Conservation (phyloP, 2,329 filamentous ascomycete species). For the Cladosporium sp. region DNA sequence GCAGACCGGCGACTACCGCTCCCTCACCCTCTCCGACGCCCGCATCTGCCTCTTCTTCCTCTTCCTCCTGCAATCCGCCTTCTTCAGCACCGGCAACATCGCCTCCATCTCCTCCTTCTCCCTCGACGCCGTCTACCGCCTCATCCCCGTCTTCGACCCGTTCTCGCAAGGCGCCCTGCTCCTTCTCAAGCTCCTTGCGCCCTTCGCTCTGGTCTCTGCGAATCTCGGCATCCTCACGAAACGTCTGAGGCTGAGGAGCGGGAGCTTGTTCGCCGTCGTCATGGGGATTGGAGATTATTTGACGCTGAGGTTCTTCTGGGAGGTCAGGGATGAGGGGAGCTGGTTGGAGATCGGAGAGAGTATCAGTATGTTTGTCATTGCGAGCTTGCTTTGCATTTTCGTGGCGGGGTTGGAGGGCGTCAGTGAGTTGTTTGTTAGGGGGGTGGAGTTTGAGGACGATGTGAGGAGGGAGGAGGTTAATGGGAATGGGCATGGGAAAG, state of each 20-base stretch:
- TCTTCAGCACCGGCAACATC: slow-evolving; percentile 96
- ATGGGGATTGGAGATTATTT: slow-evolving; percentile 89
- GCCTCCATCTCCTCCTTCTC: slow-evolving; percentile 93
- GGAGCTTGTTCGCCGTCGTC: slow-evolving; percentile 89
- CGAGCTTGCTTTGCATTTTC: slow-evolving; percentile 84
- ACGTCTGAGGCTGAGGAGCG: slow-evolving; percentile 78
- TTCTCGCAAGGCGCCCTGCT: slow-evolving; percentile 87
- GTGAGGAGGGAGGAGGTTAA: neutral
- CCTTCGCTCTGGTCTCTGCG: slow-evolving; percentile 87
- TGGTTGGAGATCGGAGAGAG: slow-evolving; percentile 98
- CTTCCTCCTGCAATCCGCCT: slow-evolving; percentile 88
- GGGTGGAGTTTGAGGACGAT: slow-evolving; percentile 64
- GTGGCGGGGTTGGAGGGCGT: slow-evolving; percentile 83
- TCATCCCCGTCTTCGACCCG: slow-evolving; percentile 90
- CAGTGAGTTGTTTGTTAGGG: slow-evolving; percentile 78
- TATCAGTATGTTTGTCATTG: slow-evolving; percentile 94
- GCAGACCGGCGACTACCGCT: slow-evolving; percentile 54
- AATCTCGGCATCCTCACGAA: slow-evolving; percentile 93
- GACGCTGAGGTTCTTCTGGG: slow-evolving; percentile 96
- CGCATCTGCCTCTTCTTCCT: slow-evolving; percentile 94
- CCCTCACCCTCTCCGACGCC: slow-evolving; percentile 77
- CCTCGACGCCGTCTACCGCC: slow-evolving; percentile 81
- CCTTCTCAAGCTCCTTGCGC: slow-evolving; percentile 85
- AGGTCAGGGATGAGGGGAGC: slow-evolving; percentile 91
- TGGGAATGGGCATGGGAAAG: neutral